Base-by-base conservation (phyloP, 2,329 filamentous ascomycete species). In the Fusarium humuli region DNA sequence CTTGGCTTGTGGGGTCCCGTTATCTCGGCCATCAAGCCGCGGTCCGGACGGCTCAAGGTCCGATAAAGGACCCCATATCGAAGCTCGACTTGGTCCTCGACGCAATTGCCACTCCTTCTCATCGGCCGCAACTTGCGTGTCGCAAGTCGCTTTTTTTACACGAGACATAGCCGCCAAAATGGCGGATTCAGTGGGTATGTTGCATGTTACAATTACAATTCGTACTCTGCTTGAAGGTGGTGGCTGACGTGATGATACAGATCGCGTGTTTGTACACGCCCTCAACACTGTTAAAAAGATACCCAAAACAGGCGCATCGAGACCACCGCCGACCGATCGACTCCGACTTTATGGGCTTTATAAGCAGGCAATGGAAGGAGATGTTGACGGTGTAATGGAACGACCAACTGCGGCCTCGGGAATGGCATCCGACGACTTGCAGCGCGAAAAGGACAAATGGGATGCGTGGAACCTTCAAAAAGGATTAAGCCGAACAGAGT, bases 221-320 rank as follows among this genome's bases (percentile, higher is more conserved):
- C 29, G n/a, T 27, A 14, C 20, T 45, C 23, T 23, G 29, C 11
- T 40, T 54, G 45, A 27, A 32, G 41, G 41, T 59, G 40, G 53
- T 69, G 47, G 69, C 65, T 71, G 69, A 71, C 61, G 46, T 72
- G 69, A 58, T 63, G 40, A 40, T 57, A 41, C 75, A 98, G 96
- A 99, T 84, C 92, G 96, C 82, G 96, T 99, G 78, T 99, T 99
- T 81, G 95, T 97, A 80, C 95, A 99, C 88, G 96, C 96, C 72
- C 92, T 99, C 81, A 98, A 97, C 83, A 98, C 96, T 25, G 95
- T 99, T 76, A 98, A 98, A 82, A 97, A 97, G 82, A 97, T 99
- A 75, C 93, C 93, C 74, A 95, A 96, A 78, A 97, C 94, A 20
- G 95, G 96, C 69, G 94, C 94, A 55, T 90, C 93, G 69, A 92